Evolutionary conservation across 192 early-diverging fungal species (phyloP).

Genomic region (Rhizophagus clarus): DNA sequence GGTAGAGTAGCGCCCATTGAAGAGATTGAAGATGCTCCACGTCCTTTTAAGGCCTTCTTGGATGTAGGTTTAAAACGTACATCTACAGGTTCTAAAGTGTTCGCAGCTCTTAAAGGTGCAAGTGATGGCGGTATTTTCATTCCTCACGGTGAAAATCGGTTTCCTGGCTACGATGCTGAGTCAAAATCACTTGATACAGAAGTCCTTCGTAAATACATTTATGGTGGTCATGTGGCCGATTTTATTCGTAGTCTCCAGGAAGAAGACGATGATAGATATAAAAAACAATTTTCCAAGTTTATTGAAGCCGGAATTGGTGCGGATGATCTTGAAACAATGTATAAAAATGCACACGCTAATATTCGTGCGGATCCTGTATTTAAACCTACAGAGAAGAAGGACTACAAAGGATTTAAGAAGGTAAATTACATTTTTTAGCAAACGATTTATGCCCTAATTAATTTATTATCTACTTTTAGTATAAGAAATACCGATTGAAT

Average conservation of each 20-base stretch:
- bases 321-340: constrained; percentile 95
- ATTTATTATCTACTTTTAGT: constrained; percentile 20
- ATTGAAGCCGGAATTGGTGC: constrained; percentile 83
- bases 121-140: constrained; percentile 97
- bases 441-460: no score
- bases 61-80: constrained; percentile 97
- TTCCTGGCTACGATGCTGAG: constrained; percentile 93
- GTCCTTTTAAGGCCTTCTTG: constrained; percentile 97
- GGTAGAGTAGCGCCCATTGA: constrained; percentile 89
- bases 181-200: constrained; percentile 90
- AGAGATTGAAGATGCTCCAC: constrained; percentile 86
- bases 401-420: constrained; percentile 61
- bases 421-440: constrained; percentile 50
- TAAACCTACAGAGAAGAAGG: constrained; percentile 77
- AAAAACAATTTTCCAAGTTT: constrained; percentile 93
- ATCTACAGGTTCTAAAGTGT: constrained; percentile 97
- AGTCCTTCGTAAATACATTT: constrained; percentile 94
- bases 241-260: constrained; percentile 98
- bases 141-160: constrained; percentile 94
- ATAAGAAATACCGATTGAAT: constrained; percentile 71
- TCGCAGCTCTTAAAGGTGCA: constrained; percentile 98
- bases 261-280: constrained; percentile 98
- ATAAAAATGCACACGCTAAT: constrained; percentile 86
- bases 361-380: constrained; percentile 89
- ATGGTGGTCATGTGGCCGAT: constrained; percentile 95